phyloP scores from a whole-genome alignment of 2,329 filamentous ascomycete species.

The Trichoderma atroviride region DNA sequence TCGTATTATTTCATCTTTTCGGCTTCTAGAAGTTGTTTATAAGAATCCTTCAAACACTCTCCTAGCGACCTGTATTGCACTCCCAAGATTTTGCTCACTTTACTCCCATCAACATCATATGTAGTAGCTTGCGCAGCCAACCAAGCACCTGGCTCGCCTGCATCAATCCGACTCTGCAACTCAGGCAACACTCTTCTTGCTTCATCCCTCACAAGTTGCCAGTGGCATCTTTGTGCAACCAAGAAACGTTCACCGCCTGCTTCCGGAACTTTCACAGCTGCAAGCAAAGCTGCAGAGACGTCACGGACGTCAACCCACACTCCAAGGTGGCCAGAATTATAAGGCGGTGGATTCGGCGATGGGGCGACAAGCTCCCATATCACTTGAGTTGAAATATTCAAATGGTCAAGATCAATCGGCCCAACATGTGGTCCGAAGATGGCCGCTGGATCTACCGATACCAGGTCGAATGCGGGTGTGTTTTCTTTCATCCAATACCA shows the following conservation, averaged over 20 bases:
- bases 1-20: neutral
- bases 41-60: neutral
- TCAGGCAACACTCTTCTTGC: neutral
- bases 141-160: neutral
- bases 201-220: neutral
- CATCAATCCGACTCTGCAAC: neutral
- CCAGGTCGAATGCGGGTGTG: conserved; percentile 28
- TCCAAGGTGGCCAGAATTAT: neutral
- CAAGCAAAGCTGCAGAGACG: neutral
- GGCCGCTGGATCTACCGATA: neutral
- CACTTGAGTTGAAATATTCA: neutral
- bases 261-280: neutral
- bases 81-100: neutral
- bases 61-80: neutral
- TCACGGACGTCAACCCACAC: neutral
- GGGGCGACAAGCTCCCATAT: neutral
- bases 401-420: neutral
- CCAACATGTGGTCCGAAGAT: neutral
- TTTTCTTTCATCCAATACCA: conserved; percentile 51
- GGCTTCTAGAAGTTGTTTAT: neutral
- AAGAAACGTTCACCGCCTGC: conserved; percentile 5
- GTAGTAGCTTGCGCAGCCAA: neutral
- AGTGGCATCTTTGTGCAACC: neutral
- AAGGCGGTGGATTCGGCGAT: neutral
- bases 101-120: conserved; percentile 1